These are phyloP conservation scores for Paecilomyces sp. DNA, from an alignment of 2,329 filamentous ascomycete species.

Conservation along the genomic window DNA sequence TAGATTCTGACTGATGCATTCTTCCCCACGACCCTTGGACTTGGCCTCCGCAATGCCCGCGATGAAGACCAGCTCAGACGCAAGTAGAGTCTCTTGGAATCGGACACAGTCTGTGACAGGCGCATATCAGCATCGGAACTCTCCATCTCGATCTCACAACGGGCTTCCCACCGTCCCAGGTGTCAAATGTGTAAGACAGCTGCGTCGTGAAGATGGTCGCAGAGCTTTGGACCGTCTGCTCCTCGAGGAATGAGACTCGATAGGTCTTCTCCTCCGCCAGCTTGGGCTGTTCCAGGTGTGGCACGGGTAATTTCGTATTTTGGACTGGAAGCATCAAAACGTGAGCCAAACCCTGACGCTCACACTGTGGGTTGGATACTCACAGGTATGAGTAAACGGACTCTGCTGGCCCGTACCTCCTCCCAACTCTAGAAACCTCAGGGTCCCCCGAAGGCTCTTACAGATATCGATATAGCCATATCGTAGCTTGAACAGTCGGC, in stretches of 20 bases:
- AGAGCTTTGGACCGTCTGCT: slow-evolving; percentile 35
- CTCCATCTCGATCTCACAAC: too few relatives aligned
- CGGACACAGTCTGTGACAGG: slow-evolving; percentile 27
- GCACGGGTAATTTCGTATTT: slow-evolving; percentile 30
- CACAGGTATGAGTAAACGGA: slow-evolving; percentile 32
- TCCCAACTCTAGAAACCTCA: slow-evolving; percentile 31
- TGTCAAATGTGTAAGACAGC: slow-evolving; percentile 36
- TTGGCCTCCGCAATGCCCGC: slow-evolving; percentile 37
- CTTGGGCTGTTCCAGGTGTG: slow-evolving; percentile 37
- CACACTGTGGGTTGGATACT: slow-evolving; percentile 8
- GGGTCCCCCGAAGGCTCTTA: slow-evolving; percentile 28
- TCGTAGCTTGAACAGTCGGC: slow-evolving; percentile 32
- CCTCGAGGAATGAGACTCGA: slow-evolving; percentile 35
- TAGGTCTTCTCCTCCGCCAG: slow-evolving; percentile 24
- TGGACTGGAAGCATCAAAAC: slow-evolving; percentile 18
- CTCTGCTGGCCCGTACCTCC: slow-evolving; percentile 29
- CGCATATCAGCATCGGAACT: slow-evolving; percentile 1
- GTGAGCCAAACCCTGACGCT: not conserved
- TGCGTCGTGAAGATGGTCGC: slow-evolving; percentile 33
- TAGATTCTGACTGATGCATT: slow-evolving; percentile 39
- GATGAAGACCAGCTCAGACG: slow-evolving; percentile 31
- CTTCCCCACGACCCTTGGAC: slow-evolving; percentile 37
- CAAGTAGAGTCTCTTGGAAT: slow-evolving; percentile 34
- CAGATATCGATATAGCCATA: slow-evolving; percentile 33
- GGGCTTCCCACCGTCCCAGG: slow-evolving; percentile 27